These are phyloP conservation scores for Boletus reticulatus DNA, from an alignment of 768 basidiomycete species.

Conservation along the genomic window DNA sequence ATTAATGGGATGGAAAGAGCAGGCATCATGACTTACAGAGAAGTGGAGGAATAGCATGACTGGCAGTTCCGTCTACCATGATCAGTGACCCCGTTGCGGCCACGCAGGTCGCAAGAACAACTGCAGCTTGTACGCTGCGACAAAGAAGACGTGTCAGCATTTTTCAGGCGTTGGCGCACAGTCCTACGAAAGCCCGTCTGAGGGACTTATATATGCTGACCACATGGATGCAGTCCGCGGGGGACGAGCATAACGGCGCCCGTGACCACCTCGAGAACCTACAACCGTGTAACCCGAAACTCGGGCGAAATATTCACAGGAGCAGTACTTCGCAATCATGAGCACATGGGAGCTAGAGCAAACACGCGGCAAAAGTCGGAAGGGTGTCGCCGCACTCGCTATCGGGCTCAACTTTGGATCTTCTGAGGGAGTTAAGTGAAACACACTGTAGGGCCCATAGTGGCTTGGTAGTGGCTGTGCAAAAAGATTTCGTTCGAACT, in stretches of 20 bases:
- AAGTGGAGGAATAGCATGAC: slow-evolving; percentile 51
- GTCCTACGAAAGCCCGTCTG: not conserved
- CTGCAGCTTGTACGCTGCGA: not conserved
- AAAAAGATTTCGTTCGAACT: too few species aligned
- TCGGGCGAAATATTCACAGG: not conserved
- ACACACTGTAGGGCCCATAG: too few species aligned
- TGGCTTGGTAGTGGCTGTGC: too few species aligned
- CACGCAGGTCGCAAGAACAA: not conserved
- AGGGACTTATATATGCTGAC: slow-evolving; percentile 5
- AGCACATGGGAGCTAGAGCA: not conserved
- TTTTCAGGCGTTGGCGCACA: not conserved
- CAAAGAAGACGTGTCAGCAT: slow-evolving; percentile 12
- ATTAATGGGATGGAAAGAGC: not conserved
- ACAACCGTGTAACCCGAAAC: not conserved
- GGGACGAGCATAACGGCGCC: not conserved
- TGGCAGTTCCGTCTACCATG: slow-evolving; percentile 43
- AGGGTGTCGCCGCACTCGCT: too few species aligned
- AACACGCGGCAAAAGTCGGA: too few species aligned
- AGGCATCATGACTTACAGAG: slow-evolving; percentile 41
- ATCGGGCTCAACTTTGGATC: too few species aligned
- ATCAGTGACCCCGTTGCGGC: slow-evolving; percentile 32
- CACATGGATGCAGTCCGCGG: not conserved
- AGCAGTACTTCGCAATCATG: not conserved
- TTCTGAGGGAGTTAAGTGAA: too few species aligned
- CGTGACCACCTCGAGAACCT: not conserved